A percentile compares a stretch with the other conserved stretches of the same genome.
Conservation (phyloP, 306 rosid species). For the Pueraria montana region DNA sequence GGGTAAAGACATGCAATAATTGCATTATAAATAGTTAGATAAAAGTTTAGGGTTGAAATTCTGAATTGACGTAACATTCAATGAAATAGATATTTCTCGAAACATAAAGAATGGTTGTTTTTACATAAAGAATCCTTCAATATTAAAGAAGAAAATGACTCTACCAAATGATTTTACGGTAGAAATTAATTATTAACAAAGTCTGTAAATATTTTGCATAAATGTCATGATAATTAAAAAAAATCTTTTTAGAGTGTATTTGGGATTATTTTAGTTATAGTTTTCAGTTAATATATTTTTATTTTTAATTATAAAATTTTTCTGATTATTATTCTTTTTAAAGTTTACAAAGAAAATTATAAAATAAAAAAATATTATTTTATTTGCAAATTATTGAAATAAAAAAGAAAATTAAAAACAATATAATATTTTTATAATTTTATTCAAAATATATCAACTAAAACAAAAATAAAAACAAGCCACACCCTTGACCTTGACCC, state of each 20-base stretch:
- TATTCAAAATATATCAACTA: background rate
- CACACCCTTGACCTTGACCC: too few relatives aligned
- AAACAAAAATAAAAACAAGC: background rate
- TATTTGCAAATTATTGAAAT: background rate
- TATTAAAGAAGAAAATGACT: background rate
- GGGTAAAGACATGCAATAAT: slow-evolving; percentile 28
- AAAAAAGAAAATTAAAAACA: background rate
- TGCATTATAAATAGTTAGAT: slow-evolving; percentile 11
- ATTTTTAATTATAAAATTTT: background rate
- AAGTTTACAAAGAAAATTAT: background rate
- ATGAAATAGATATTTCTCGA: background rate
- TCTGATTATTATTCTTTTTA: background rate
- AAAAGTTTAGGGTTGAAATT: slow-evolving; percentile 29
- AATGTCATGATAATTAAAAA: too few relatives aligned
- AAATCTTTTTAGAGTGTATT: background rate
- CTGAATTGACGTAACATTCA: slow-evolving; percentile 23
- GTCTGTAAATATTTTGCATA: too few relatives aligned
- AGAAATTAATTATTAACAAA: too few relatives aligned
- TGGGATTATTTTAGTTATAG: background rate
- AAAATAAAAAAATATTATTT: background rate
- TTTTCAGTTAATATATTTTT: background rate
- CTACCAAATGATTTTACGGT: too few relatives aligned
- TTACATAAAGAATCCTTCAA: too few relatives aligned
- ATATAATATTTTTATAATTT: background rate
- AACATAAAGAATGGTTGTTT: background rate